Base-by-base conservation (phyloP, 164 flowering plant species). In the Umbellularia californica region DNA sequence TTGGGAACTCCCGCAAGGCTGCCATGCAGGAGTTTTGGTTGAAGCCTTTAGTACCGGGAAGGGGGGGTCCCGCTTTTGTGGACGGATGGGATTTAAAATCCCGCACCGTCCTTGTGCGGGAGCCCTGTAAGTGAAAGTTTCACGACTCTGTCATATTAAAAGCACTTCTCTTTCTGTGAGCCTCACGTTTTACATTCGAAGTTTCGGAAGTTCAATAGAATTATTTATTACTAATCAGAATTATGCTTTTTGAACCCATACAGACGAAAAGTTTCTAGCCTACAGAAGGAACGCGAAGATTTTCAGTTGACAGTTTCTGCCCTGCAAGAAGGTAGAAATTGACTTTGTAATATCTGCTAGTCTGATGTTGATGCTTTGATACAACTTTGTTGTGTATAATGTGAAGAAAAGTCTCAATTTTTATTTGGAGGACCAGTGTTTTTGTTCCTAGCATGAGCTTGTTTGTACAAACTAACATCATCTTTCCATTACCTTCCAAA, bases 211-310 rank as follows among this genome's bases (percentile, higher is more conserved):
- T 19, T 70, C 30, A 24, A 24, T 70, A 7, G 27, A 1, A 50
- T 70, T 51, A 24, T 50, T 24, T 50, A 17, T 70, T 22, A 12
- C 52, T 50, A 11, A 70, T 17, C 15, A 27, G 28, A 55, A 6
- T 13, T 47, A 47, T 52, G 25, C 30, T 55, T 68, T 67, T 30
- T 67, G 64, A 25, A 66, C 28, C n/a, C 13, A 74, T 84, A 69
- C 87, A 96, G 99, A 77, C 95, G 87, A 84, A 96, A 87, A 85
- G 74, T 92, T 60, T 84, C 90, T 50, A 91, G 88, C 83, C 79
- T 91, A 67, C 93, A 92, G 75, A 96, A 86, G 78, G 99, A 92
- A 64, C 94, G 92, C 73, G 89, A 81, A 73, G 97, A 92, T 82
- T 81, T 94, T 79, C 95, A 85, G 75, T 81, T 82, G 20, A 92